Base-by-base conservation (phyloP, 2,329 filamentous ascomycete species). In the Talaromyces funiculosus region DNA sequence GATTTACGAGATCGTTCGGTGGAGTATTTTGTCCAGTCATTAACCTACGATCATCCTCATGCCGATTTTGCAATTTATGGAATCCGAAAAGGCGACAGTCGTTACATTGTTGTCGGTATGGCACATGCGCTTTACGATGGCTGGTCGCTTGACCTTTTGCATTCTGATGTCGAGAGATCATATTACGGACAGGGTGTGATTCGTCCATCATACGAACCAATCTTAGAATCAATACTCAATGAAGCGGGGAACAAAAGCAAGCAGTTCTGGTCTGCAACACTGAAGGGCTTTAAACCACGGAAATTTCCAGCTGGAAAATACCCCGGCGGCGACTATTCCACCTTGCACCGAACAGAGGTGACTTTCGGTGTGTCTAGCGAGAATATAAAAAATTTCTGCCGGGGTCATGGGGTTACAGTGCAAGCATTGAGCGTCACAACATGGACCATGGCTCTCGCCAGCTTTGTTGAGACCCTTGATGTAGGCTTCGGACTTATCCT, bases 91-190 rank as follows among this genome's bases (percentile, higher is more conserved):
- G 59, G 67, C 0, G 55, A 63, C 5, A 69, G 73, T 16, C 69
- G 58, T 3, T 82, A 81, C 60, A 67, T 85, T n/a, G 61, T 84
- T 4, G 71, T 97, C 1, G 92, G 90, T 0, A 86, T 96, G 40
- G 83, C 92, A 0, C 92, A 97, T 73, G 90, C 92, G 1, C 80
- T 96, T 20, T 97, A 97, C 65, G 92, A 97, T 69, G 92, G 92
- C 0, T 92, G 87, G 84, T 96, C 92, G 2, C 81, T 97, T 12
- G 79, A 80, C 3, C 76, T 95, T 16, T 73, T 97, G 1, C 90
- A 94, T 66, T 78, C 82, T 45, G 86, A 94, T 67, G 81, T 96
- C 0, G 73, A 80, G 16, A 77, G 73, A n/a, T 85, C 87, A 1
- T 96, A 95, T 64, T 53, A 77, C 4, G 77, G 77, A 4, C 64